Conservation (phyloP, 169 alveolate species). For the Perkinsus chesapeaki region DNA sequence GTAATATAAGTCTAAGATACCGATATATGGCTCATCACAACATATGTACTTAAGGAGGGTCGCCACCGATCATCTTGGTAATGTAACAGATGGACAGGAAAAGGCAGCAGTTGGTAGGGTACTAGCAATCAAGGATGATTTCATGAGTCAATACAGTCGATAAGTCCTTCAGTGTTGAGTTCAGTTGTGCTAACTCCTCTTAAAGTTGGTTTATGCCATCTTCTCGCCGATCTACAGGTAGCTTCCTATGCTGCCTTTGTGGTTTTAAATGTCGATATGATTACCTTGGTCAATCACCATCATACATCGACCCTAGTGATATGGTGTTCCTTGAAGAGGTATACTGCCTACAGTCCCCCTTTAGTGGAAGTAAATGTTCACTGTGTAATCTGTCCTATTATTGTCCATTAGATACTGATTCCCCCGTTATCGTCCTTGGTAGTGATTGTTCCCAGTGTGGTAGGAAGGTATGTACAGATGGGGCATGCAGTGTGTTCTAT, state of each 20-base stretch:
- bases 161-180: too few relatives aligned
- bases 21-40: neutral
- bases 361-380: neutral
- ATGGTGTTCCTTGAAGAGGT: neutral
- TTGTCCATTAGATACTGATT: neutral
- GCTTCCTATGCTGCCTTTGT: neutral
- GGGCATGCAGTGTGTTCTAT: neutral
- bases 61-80: neutral
- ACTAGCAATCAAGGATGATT: too few relatives aligned
- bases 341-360: neutral
- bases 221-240: neutral
- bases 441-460: neutral
- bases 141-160: too few relatives aligned
- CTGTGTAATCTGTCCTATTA: neutral
- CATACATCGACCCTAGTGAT: neutral
- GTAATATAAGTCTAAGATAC: neutral
- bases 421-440: neutral
- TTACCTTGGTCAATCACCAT: neutral
- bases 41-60: neutral
- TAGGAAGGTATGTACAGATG: neutral
- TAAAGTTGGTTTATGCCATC: neutral
- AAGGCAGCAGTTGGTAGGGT: too few relatives aligned
- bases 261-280: neutral
- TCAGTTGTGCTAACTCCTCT: too few relatives aligned
- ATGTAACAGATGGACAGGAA: too few relatives aligned